Percentiles rank a stretch among this genome's conserved stretches.
These are phyloP conservation scores for Aspergillus carbonarius DNA, from an alignment of 2,329 filamentous ascomycete species.

Conservation along the genomic window DNA sequence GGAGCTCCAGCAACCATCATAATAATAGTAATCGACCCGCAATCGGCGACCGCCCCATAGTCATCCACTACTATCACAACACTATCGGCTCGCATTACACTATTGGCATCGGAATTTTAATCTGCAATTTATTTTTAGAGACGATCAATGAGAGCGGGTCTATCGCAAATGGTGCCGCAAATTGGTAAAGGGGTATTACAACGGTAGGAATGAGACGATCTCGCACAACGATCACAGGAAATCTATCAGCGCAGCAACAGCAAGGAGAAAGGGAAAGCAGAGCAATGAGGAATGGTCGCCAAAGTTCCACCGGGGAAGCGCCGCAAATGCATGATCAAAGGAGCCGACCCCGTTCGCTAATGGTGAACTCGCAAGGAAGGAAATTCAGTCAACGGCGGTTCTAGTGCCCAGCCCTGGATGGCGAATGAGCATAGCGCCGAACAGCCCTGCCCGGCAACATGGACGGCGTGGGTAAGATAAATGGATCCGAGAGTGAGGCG, in stretches of 20 bases:
- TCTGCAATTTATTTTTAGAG: not conserved
- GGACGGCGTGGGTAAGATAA: slow-evolving; percentile 23
- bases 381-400: slow-evolving; percentile 5
- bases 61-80: not conserved
- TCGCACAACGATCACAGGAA: slow-evolving; percentile 5
- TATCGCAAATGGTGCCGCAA: slow-evolving; percentile 8
- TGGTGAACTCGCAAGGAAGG: slow-evolving; percentile 9
- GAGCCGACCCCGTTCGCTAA: slow-evolving; percentile 7
- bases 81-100: not conserved
- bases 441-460: slow-evolving; percentile 22
- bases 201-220: not conserved
- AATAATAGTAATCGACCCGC: not conserved
- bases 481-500: slow-evolving; percentile 21
- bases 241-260: slow-evolving; percentile 13
- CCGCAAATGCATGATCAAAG: slow-evolving; percentile 22
- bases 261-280: slow-evolving; percentile 1
- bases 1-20: not conserved
- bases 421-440: slow-evolving; percentile 23
- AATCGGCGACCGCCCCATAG: not conserved
- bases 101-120: not conserved
- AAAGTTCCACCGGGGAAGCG: slow-evolving; percentile 25
- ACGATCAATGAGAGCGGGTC: not conserved
- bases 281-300: not conserved
- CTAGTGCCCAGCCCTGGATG: slow-evolving; percentile 30
- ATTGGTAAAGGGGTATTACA: slow-evolving; percentile 18